These are phyloP conservation scores for Sporothrix protearum DNA, from an alignment of 2,329 filamentous ascomycete species.

Conservation along the genomic window DNA sequence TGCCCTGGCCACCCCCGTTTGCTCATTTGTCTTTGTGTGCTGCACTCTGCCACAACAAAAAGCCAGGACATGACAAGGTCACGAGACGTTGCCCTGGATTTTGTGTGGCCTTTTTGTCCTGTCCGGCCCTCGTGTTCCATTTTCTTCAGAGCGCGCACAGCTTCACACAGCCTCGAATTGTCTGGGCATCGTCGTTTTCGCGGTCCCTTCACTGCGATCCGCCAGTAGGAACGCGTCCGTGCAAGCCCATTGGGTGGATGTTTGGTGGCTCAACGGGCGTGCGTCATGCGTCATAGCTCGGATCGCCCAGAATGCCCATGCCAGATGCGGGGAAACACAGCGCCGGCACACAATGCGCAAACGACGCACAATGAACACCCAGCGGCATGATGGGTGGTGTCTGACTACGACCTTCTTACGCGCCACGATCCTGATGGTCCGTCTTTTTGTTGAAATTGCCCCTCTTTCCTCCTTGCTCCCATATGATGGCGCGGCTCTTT, in stretches of 20 bases:
- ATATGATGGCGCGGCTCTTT: too few relatives aligned
- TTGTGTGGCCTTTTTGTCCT: neutral
- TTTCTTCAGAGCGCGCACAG: neutral
- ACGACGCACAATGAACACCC: neutral
- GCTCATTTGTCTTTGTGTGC: neutral
- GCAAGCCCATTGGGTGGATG: neutral
- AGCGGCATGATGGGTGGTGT: neutral
- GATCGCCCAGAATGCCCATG: neutral
- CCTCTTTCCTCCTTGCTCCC: neutral
- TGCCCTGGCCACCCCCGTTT: neutral
- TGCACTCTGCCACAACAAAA: neutral
- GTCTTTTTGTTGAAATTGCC: neutral
- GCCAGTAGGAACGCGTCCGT: neutral
- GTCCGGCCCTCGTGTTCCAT: neutral
- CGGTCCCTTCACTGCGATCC: neutral
- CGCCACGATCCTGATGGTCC: neutral
- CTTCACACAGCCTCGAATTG: neutral
- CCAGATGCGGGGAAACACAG: conserved; percentile 5
- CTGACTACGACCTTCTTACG: conserved; percentile 1
- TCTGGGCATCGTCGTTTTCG: conserved; percentile 12
- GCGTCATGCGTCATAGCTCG: neutral
- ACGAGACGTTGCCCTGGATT: neutral
- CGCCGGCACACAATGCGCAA: neutral
- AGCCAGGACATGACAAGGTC: neutral
- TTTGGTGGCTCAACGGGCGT: neutral